Evolutionary conservation across 192 early-diverging fungal species (phyloP).

Genomic region (Linnemannia schmuckeri): DNA sequence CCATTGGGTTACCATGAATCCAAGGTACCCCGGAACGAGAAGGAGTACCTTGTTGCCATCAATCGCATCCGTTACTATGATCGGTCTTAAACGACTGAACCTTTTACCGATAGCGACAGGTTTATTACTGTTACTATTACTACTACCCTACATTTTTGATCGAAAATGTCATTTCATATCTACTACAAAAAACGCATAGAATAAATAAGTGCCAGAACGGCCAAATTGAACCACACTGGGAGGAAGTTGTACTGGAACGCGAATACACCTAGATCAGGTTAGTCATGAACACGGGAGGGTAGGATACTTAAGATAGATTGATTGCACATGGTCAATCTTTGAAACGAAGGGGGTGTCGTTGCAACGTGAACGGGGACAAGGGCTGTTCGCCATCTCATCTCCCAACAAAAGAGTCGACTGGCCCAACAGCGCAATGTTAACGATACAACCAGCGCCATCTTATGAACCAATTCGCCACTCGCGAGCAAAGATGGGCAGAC

Average conservation of each 20-base stretch:
- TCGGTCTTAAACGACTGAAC: neutral
- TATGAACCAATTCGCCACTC: neutral
- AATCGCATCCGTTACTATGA: slow-evolving; percentile 71
- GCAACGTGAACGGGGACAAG: neutral
- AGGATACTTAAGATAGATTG: too few relatives aligned
- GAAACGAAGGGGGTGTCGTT: too few relatives aligned
- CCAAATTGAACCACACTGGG: neutral
- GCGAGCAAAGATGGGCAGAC: neutral
- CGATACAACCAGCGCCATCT: neutral
- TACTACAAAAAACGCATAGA: neutral
- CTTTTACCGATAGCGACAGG: neutral
- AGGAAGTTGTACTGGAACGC: too few relatives aligned
- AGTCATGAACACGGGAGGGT: too few relatives aligned
- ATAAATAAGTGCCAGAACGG: slow-evolving; percentile 2
- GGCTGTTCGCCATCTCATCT: neutral
- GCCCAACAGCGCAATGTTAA: neutral
- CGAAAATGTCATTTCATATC: too few relatives aligned
- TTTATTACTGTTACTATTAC: neutral
- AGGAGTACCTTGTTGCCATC: slow-evolving; percentile 73
- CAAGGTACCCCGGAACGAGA: slow-evolving; percentile 12
- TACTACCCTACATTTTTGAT: neutral
- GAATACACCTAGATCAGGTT: too few relatives aligned
- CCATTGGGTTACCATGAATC: slow-evolving; percentile 81
- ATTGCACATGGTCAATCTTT: too few relatives aligned
- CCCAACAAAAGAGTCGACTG: neutral